A percentile compares a stretch with the other conserved stretches of the same genome.
These are phyloP conservation scores for Encephalitozoon intestinalis DNA, from an alignment of 371 early-diverging fungal genomes.

Conservation along the genomic window DNA sequence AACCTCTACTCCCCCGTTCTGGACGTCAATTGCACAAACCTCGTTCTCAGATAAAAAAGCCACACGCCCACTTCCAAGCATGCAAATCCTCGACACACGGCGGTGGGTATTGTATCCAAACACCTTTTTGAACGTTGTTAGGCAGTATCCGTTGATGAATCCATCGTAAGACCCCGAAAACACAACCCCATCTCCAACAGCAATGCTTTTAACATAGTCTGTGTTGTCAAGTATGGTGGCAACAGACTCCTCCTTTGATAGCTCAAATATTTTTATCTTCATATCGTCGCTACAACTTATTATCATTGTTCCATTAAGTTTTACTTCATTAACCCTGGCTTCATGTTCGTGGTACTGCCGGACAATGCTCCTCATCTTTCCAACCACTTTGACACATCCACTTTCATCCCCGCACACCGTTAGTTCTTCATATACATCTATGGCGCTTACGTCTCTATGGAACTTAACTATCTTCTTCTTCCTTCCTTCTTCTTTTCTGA, in stretches of 20 bases:
- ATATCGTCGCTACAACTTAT: conserved; percentile 33
- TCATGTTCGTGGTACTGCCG: conserved; percentile 36
- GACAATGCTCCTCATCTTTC: conserved; percentile 9
- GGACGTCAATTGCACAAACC: neutral
- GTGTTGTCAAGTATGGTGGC: neutral
- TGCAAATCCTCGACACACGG: neutral
- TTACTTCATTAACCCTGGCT: conserved; percentile 25
- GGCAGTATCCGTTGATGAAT: neutral
- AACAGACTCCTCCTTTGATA: conserved; percentile 18
- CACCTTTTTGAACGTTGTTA: neutral
- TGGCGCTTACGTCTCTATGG: conserved; percentile 11
- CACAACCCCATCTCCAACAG: conserved; percentile 2
- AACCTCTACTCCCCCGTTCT: neutral
- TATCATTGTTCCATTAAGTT: neutral
- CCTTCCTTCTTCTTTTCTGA: neutral
- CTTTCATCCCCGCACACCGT: conserved; percentile 17
- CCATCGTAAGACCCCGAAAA: conserved; percentile 23
- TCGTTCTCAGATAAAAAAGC: conserved; percentile 18
- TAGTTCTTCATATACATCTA: conserved; percentile 1
- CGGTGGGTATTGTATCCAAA: neutral
- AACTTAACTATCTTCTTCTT: conserved; percentile 33
- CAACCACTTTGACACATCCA: conserved; percentile 30
- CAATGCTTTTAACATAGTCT: conserved; percentile 4
- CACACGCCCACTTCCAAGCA: neutral
- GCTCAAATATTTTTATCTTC: conserved; percentile 20